Evolutionary conservation across 1,284 basidiomycete species (phyloP).

Genomic region (Tilletia horrida): DNA sequence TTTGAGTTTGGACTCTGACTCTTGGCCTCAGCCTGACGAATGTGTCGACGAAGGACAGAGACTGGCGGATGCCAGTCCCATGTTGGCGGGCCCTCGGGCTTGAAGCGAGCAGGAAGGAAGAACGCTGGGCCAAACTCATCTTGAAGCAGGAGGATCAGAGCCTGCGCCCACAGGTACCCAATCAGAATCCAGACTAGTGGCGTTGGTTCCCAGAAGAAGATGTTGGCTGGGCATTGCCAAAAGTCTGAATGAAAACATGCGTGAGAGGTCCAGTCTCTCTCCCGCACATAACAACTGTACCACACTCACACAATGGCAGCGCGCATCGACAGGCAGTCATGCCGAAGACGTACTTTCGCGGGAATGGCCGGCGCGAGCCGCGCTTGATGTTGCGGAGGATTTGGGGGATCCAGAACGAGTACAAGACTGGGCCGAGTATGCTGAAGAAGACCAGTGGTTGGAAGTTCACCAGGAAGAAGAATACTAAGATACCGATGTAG

Average conservation of each 20-base stretch:
- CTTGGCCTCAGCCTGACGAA: conserved; percentile 24
- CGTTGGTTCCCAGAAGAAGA: conserved; percentile 44
- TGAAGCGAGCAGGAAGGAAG: conserved; percentile 40
- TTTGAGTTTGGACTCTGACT: not conserved
- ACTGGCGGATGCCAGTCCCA: conserved; percentile 54
- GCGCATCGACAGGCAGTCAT: conserved; percentile 48
- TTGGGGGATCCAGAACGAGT: conserved; percentile 43
- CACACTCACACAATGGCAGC: conserved; percentile 42
- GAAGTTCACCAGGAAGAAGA: conserved; percentile 17
- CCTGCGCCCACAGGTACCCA: conserved; percentile 28
- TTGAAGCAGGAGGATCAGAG: conserved; percentile 43
- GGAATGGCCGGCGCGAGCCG: conserved; percentile 38
- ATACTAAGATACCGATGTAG: conserved; percentile 5
- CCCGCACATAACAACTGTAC: not conserved
- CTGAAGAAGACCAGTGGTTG: conserved; percentile 9
- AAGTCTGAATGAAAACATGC: conserved; percentile 28
- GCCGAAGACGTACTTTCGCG: conserved; percentile 44
- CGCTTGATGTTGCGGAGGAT: conserved; percentile 47
- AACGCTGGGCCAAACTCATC: conserved; percentile 43
- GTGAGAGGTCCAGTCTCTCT: not conserved
- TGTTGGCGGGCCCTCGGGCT: conserved; percentile 20
- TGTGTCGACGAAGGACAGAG: conserved; percentile 21
- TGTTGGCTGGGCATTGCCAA: conserved; percentile 46
- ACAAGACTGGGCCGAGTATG: conserved; percentile 27
- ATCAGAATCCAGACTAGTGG: conserved; percentile 44